Percentiles rank a stretch among this genome's conserved stretches.
phyloP scores from a whole-genome alignment of 305 asterid genomes.

The Caryopteris hybrid region DNA sequence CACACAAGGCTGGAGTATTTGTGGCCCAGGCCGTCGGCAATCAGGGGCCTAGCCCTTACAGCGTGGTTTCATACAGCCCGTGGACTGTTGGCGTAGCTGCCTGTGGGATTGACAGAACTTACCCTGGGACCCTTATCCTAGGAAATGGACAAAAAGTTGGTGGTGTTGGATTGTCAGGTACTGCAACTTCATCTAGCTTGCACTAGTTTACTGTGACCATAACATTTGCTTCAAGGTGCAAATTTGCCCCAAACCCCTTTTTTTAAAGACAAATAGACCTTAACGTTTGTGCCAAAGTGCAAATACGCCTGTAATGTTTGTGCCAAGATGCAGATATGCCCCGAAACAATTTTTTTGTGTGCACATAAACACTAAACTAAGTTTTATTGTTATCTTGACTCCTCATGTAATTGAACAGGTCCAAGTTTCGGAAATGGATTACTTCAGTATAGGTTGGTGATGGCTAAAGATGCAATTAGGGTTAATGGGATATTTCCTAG shows the following conservation, averaged over 20 bases:
- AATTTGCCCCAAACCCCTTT: too few relatives aligned
- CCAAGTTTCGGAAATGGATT: conserved; percentile 65
- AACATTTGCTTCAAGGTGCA: background rate
- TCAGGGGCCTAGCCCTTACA: conserved; percentile 74
- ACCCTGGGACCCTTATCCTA: conserved; percentile 73
- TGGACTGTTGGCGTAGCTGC: conserved; percentile 86
- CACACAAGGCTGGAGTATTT: conserved; percentile 72
- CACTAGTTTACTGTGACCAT: background rate
- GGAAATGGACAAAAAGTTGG: conserved; percentile 59
- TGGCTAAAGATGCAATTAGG: conserved; percentile 69
- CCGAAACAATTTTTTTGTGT: too few relatives aligned
- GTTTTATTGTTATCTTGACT: too few relatives aligned
- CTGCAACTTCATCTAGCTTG: background rate
- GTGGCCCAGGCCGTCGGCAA: conserved; percentile 89
- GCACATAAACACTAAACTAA: too few relatives aligned
- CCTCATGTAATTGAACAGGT: conserved; percentile 25
- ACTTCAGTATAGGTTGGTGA: conserved; percentile 53
- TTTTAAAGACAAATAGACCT: too few relatives aligned
- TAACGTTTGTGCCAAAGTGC: too few relatives aligned
- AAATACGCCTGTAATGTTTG: too few relatives aligned
- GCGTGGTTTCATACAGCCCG: conserved; percentile 82
- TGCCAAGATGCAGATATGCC: too few relatives aligned
- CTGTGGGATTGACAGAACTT: conserved; percentile 66
- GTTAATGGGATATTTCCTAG: conserved; percentile 43
- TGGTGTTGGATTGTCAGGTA: conserved; percentile 86